Conservation (phyloP, 495 filamentous ascomycete species). For the Usnea hakonensis region DNA sequence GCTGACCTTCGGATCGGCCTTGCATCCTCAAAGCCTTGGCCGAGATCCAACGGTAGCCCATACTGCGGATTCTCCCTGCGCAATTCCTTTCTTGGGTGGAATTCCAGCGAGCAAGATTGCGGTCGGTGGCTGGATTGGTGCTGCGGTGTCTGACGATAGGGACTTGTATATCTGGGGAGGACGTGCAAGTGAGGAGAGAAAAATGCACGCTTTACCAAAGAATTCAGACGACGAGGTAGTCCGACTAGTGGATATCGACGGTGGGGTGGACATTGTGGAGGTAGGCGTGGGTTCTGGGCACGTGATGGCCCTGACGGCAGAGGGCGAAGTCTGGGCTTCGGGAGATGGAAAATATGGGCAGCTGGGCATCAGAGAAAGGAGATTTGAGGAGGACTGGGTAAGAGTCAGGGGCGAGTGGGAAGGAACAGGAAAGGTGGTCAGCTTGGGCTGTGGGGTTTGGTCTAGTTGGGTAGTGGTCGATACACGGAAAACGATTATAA, state of each 20-base stretch:
- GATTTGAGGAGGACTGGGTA: constrained; percentile 19
- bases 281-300: constrained; percentile 52
- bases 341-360: constrained; percentile 54
- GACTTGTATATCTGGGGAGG: constrained; percentile 62
- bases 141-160: constrained; percentile 47
- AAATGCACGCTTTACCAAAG: constrained; percentile 23
- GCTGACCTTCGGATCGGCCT: constrained; percentile 53
- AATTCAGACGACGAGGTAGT: constrained; percentile 26
- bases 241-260: constrained; percentile 31
- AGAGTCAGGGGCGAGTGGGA: constrained; percentile 7
- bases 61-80: constrained; percentile 28
- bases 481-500: not conserved
- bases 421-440: constrained; percentile 9
- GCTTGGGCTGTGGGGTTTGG: constrained; percentile 13
- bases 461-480: constrained; percentile 14
- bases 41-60: constrained; percentile 15
- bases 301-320: constrained; percentile 45
- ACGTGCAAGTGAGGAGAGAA: constrained; percentile 27
- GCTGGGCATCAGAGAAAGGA: constrained; percentile 36
- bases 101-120: constrained; percentile 49
- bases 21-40: constrained; percentile 32
- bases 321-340: constrained; percentile 45
- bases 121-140: constrained; percentile 46
- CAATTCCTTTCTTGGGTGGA: constrained; percentile 41
- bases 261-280: constrained; percentile 44